phyloP scores from a whole-genome alignment of 306 rosid species.

The Quercus gilva region DNA sequence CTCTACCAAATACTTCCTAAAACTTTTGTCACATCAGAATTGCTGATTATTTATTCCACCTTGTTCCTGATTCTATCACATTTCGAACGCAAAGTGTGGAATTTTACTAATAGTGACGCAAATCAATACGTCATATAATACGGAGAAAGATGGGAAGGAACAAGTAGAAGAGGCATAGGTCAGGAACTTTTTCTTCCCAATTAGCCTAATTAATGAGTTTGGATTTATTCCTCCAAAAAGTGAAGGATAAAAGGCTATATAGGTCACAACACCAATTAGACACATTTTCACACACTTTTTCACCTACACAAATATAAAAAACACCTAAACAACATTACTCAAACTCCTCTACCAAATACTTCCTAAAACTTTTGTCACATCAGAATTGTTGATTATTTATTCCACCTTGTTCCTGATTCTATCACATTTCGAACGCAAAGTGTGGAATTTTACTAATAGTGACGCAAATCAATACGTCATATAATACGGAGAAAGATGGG shows the following conservation, averaged over 20 bases:
- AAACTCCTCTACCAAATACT: no score
- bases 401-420: background rate
- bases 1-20: no score
- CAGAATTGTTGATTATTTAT: background rate
- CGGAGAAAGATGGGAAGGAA: background rate
- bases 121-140: background rate
- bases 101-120: no score
- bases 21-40: background rate
- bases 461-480: background rate
- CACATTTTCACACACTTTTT: no score
- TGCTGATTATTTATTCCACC: background rate
- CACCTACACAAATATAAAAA: no score
- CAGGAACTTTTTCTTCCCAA: background rate
- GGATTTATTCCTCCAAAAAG: background rate
- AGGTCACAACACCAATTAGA: background rate
- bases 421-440: background rate
- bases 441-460: no score
- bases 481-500: background rate
- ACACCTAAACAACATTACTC: no score
- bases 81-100: background rate
- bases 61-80: background rate
- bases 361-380: constrained; percentile 3
- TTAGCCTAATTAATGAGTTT: constrained; percentile 6
- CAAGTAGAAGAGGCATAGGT: background rate
- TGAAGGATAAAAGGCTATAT: background rate